Evolutionary conservation across 495 filamentous ascomycete genomes (phyloP).

Genomic region (Talaromyces nanjingensis): DNA sequence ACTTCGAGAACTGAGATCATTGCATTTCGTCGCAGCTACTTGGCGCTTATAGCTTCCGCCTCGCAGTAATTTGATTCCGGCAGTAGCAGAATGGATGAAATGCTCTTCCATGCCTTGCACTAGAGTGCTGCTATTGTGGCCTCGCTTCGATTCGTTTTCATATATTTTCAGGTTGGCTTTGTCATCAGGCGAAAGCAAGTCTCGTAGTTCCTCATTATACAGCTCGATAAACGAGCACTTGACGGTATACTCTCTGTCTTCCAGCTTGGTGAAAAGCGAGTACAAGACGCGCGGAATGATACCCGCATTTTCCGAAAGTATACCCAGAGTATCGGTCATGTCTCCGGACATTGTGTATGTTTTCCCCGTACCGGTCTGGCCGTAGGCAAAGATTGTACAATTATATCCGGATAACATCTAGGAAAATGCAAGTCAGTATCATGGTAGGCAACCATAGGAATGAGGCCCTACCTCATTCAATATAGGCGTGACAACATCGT

Average conservation of each 20-base stretch:
- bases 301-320: conserved; percentile 83
- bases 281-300: conserved; percentile 90
- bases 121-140: conserved; percentile 60
- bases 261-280: conserved; percentile 76
- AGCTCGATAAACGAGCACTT: conserved; percentile 98
- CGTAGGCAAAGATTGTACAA: conserved; percentile 98
- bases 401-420: conserved; percentile 96
- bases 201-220: conserved; percentile 94
- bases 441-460: neutral
- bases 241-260: conserved; percentile 80
- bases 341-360: conserved; percentile 99
- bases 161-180: conserved; percentile 86
- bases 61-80: conserved; percentile 84
- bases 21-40: conserved; percentile 96
- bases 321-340: conserved; percentile 77
- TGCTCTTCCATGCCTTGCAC: conserved; percentile 98
- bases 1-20: conserved; percentile 90
- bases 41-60: conserved; percentile 87
- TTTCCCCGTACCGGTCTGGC: conserved; percentile 95
- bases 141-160: conserved; percentile 81
- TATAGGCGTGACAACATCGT: conserved; percentile 88
- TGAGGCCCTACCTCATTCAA: conserved; percentile 68
- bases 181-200: conserved; percentile 77
- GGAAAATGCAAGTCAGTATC: neutral
- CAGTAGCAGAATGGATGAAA: conserved; percentile 74